A percentile compares a stretch with the other conserved stretches of the same genome.
Conservation (phyloP, 1,284 basidiomycete species). For the Bjerkandera adusta region DNA sequence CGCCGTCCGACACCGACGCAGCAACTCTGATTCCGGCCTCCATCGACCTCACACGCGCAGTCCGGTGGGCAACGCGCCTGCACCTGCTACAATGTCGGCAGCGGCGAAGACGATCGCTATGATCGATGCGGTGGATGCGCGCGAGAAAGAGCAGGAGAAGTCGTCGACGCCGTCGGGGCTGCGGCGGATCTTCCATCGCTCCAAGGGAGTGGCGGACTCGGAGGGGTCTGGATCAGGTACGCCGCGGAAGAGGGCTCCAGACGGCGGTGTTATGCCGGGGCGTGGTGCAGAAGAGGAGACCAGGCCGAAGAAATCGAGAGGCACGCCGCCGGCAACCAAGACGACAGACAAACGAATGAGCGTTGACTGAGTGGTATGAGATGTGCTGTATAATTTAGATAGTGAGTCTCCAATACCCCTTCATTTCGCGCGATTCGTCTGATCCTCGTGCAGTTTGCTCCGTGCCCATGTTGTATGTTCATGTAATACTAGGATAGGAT, state of each 20-base stretch:
- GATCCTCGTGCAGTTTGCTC: neutral
- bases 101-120: slow-evolving; percentile 60
- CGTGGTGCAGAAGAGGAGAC: slow-evolving; percentile 21
- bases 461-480: too few species aligned
- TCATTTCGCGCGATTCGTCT: neutral
- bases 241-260: slow-evolving; percentile 9
- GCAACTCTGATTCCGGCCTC: slow-evolving; percentile 17
- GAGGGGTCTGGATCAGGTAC: slow-evolving; percentile 10
- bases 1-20: slow-evolving; percentile 8
- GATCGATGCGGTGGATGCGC: slow-evolving; percentile 54
- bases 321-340: slow-evolving; percentile 22
- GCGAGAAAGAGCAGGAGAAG: slow-evolving; percentile 33
- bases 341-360: slow-evolving; percentile 34
- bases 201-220: slow-evolving; percentile 11
- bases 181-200: slow-evolving; percentile 23
- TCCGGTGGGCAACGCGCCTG: slow-evolving; percentile 14
- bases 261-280: slow-evolving; percentile 7
- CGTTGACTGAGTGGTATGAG: slow-evolving; percentile 33
- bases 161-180: slow-evolving; percentile 23
- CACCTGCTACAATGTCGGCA: slow-evolving; percentile 35
- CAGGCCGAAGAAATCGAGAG: too few species aligned
- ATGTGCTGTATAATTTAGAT: neutral
- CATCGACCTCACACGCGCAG: slow-evolving; percentile 16
- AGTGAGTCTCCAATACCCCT: neutral
- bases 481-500: too few species aligned